A percentile compares a stretch with the other conserved stretches of the same genome.
phyloP scores from a whole-genome alignment of 257 asterid species.

The Galeopsis tetrahit region DNA sequence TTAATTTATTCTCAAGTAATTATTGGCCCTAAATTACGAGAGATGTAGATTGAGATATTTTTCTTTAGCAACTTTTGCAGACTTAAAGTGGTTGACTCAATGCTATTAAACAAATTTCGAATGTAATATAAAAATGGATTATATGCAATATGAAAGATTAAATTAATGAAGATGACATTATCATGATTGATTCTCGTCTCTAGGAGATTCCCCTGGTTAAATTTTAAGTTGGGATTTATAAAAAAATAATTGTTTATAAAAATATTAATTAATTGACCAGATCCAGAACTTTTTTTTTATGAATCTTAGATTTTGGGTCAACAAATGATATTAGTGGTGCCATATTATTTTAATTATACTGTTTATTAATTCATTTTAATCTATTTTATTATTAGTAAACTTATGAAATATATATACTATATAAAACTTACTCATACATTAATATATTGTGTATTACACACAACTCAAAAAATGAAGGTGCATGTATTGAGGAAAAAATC shows the following conservation, averaged over 20 bases:
- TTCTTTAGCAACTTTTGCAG: neutral
- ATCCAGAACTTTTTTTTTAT: neutral
- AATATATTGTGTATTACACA: no score
- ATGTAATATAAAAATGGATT: neutral
- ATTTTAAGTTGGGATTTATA: neutral
- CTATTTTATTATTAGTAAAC: no score
- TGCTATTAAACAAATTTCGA: neutral
- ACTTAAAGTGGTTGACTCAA: slow-evolving; percentile 12
- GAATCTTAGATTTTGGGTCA: slow-evolving; percentile 8
- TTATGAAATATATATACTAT: no score
- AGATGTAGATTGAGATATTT: no score
- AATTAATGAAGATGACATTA: slow-evolving; percentile 9
- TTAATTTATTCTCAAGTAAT: no score
- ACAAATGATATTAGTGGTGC: neutral
- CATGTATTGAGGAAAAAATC: no score
- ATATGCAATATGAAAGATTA: slow-evolving; percentile 1
- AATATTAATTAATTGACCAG: neutral
- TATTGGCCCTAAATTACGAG: neutral
- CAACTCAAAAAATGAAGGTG: no score
- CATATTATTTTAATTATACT: neutral
- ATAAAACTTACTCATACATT: no score
- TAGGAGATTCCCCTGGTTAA: slow-evolving; percentile 2
- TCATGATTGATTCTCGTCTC: neutral
- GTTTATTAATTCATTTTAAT: neutral
- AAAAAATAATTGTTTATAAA: neutral